Percentiles rank a stretch among this genome's conserved stretches.
Conservation (phyloP, 768 basidiomycete genomes). For the Leucosporidium yakuticum region DNA sequence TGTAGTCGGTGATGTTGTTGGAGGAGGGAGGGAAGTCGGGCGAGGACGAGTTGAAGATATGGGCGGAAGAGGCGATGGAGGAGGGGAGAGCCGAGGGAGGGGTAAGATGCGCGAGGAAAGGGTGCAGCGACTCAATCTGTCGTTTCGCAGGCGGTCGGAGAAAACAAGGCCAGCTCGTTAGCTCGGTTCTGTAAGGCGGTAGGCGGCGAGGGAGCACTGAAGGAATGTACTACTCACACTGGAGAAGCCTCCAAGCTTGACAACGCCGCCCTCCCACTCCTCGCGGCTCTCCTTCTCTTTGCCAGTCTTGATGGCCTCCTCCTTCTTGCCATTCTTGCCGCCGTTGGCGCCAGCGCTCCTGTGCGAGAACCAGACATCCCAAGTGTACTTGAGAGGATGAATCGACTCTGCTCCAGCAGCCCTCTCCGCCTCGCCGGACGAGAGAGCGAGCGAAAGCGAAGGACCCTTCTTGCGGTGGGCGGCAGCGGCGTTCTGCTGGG, state of each 20-base stretch:
- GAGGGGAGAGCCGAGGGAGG: constrained; percentile 76
- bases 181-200: too few species aligned
- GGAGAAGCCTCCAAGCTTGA: constrained; percentile 34
- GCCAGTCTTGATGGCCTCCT: constrained; percentile 9
- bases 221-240: constrained; percentile 5
- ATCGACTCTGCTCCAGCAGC: constrained; percentile 2
- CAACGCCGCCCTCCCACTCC: constrained; percentile 33
- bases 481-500: background rate
- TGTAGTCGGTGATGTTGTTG: constrained; percentile 60
- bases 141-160: too few species aligned
- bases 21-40: constrained; percentile 8
- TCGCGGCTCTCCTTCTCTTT: constrained; percentile 28
- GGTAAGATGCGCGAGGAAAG: constrained; percentile 82
- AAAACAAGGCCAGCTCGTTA: too few species aligned
- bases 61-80: constrained; percentile 41
- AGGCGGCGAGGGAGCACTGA: too few species aligned
- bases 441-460: constrained; percentile 21
- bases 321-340: constrained; percentile 20
- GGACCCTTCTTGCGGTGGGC: constrained; percentile 11
- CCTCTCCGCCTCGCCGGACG: background rate
- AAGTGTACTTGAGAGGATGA: constrained; percentile 33
- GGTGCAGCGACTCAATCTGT: constrained; percentile 92
- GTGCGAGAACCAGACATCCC: constrained; percentile 34
- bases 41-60: constrained; percentile 20
- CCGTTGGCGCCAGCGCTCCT: constrained; percentile 16